Base-by-base conservation (phyloP, 2,329 filamentous ascomycete species). In the Podosphaera leucotricha region DNA sequence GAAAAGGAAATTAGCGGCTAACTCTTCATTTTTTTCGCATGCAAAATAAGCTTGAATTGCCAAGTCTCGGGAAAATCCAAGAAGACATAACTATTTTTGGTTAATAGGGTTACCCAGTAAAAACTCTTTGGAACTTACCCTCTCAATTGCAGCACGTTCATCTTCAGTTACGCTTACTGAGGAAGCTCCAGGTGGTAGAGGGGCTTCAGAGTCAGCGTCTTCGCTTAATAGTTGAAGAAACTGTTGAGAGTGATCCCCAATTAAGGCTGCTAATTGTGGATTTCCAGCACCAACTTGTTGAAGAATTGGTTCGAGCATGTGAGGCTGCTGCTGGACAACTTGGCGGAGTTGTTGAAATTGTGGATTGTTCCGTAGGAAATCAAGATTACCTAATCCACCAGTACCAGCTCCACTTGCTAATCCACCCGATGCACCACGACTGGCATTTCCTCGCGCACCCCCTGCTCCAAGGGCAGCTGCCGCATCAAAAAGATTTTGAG, bases 11-110 rank as follows among this genome's bases (percentile, higher is more conserved):
- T 98, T 98, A 50, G 90, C 90, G 0, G 90, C 90, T 43, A 98
- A 70, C 63, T 98, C 90, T 64, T 98, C 90, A 61, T 98, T 95
- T 72, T 95, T 98, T 64, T 98, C 90, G 62, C 90, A 98, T 28
- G 90, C 90, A 60, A 98, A 98, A 65, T 95, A 98, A 21, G 90
- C 90, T 64, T 98, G 87, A 53, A 95, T 93, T 43, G 90, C 90
- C 54, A 85, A 75, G 54, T 95, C 85, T 47, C 86, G 77, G 55
- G 87, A 77, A 60, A 98, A 98, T 30, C 90, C 90, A 38, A 98
- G 76, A 50, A 81, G 80, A 64, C 84, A 93, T 57, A 98, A 69
- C 82, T 92, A 44, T 3, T 26, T 26, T 20, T 39, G 24, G 19
- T 49, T 43, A 48, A 51, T 53, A 43, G 2, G 30, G 3, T 19